These are phyloP conservation scores for Elongisporangium anandrum DNA, from an alignment of 352 stramenopile genomes.

Conservation along the genomic window DNA sequence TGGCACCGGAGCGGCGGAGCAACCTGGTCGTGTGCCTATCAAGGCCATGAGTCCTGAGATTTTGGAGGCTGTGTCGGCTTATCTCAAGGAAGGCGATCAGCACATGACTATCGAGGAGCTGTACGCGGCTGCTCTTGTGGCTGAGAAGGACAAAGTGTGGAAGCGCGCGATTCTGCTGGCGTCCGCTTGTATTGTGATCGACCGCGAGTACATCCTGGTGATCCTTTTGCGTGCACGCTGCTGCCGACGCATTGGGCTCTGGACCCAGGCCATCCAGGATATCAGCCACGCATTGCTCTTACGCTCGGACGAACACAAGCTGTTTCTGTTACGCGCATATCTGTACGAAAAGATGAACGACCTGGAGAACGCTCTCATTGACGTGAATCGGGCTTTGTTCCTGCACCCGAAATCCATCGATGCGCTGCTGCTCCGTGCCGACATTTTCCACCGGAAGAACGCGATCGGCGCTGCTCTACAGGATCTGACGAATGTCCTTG, in stretches of 20 bases:
- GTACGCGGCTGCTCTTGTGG: slow-evolving; percentile 42
- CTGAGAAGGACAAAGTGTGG: slow-evolving; percentile 56
- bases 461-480: slow-evolving; percentile 47
- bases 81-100: slow-evolving; percentile 52
- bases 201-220: slow-evolving; percentile 54
- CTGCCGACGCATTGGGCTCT: slow-evolving; percentile 65
- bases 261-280: slow-evolving; percentile 71
- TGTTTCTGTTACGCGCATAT: slow-evolving; percentile 53
- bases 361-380: slow-evolving; percentile 41
- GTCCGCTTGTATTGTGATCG: slow-evolving; percentile 62
- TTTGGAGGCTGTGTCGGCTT: slow-evolving; percentile 36
- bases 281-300: slow-evolving; percentile 44
- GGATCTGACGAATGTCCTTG: slow-evolving; percentile 55
- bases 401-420: slow-evolving; percentile 65
- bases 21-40: slow-evolving; percentile 19
- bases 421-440: slow-evolving; percentile 56
- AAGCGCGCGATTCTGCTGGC: slow-evolving; percentile 67
- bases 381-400: slow-evolving; percentile 53
- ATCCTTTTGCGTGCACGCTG: slow-evolving; percentile 59
- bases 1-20: not conserved
- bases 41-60: slow-evolving; percentile 41
- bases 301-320: slow-evolving; percentile 44
- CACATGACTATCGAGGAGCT: slow-evolving; percentile 61
- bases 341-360: slow-evolving; percentile 55
- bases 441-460: slow-evolving; percentile 52